These are phyloP conservation scores for Immersiella caudata DNA, from an alignment of 495 filamentous ascomycete species.

Conservation along the genomic window DNA sequence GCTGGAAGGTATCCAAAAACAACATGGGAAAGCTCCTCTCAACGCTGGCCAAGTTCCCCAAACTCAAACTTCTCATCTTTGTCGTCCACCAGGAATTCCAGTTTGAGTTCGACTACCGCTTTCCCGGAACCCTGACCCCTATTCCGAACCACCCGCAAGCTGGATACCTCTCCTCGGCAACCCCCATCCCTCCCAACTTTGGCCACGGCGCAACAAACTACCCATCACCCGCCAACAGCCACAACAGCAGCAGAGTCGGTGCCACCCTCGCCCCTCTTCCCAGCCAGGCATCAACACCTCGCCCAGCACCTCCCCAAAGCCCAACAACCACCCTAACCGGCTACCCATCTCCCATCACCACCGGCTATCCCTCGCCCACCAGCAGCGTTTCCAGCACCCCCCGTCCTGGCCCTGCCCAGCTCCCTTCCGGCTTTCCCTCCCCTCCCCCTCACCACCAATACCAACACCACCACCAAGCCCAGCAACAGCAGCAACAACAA, in stretches of 20 bases:
- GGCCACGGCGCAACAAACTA: constrained; percentile 9
- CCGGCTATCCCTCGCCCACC: constrained; percentile 12
- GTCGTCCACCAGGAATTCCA: constrained; percentile 53
- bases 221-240: constrained; percentile 20
- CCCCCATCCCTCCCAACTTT: not conserved
- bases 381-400: not conserved
- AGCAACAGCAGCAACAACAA: constrained; percentile 22
- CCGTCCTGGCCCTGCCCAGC: constrained; percentile 25
- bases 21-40: constrained; percentile 51
- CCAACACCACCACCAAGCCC: constrained; percentile 15
- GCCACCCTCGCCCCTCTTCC: not conserved
- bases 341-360: not conserved
- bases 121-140: constrained; percentile 33
- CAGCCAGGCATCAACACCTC: constrained; percentile 19
- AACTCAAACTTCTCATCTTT: constrained; percentile 47
- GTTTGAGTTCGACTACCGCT: constrained; percentile 48
- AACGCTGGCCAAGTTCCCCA: constrained; percentile 46
- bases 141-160: constrained; percentile 19
- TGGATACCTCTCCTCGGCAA: not conserved
- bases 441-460: constrained; percentile 10
- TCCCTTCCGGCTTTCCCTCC: not conserved
- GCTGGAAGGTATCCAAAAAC: constrained; percentile 51
- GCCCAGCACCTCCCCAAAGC: constrained; percentile 7
- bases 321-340: not conserved
- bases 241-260: constrained; percentile 6